Conservation (phyloP, 148 eudicot genomes). For the Fagopyrum esculentum region DNA sequence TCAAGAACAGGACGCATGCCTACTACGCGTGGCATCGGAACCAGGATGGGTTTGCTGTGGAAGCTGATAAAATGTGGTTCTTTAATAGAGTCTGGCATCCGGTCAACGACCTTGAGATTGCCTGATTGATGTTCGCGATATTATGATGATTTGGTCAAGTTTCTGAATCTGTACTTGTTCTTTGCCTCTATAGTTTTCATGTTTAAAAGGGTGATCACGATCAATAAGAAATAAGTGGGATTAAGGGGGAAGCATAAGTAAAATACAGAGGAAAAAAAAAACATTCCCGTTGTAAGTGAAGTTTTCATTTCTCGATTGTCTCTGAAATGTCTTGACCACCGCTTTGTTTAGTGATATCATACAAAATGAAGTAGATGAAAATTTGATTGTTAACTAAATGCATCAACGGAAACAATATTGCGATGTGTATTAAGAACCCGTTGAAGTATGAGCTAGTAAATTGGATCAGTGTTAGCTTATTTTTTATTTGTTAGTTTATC, state of each 20-base stretch:
- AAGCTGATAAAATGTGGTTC: constrained; percentile 17
- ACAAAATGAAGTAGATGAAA: no score
- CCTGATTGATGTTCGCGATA: neutral
- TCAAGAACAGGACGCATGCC: constrained; percentile 17
- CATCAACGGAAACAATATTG: no score
- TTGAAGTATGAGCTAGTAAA: no score
- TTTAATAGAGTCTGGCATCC: constrained; percentile 18
- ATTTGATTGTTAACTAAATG: no score
- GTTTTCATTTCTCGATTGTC: no score
- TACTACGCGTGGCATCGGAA: constrained; percentile 15
- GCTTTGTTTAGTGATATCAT: no score
- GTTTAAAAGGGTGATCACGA: neutral
- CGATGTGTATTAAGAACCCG: no score
- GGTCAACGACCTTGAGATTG: constrained; percentile 1
- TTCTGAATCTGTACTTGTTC: neutral
- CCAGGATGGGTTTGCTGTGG: constrained; percentile 8
- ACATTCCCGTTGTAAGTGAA: neutral
- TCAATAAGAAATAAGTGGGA: neutral
- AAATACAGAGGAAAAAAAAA: neutral
- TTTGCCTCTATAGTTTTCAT: neutral
- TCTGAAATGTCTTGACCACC: no score
- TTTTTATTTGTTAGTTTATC: no score
- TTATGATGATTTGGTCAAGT: neutral
- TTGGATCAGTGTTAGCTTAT: no score
- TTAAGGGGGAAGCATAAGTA: neutral